Conservation (phyloP, 805 yeast species). For the Ogataea saltuana region DNA sequence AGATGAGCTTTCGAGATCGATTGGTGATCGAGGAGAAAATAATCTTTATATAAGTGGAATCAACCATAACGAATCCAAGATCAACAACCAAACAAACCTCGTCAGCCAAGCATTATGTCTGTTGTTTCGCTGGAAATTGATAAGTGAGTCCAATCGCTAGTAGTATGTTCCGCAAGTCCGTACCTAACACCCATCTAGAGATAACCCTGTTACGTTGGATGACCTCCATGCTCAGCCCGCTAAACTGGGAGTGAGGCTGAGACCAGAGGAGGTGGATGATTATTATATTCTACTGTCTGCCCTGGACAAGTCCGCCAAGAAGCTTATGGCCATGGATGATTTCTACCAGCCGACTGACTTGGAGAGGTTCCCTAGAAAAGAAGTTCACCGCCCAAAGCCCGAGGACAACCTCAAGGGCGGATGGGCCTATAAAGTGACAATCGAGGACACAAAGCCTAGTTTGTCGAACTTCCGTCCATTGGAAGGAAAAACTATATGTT, state of each 20-base stretch:
- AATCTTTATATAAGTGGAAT: constrained; percentile 3
- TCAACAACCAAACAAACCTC: neutral
- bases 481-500: constrained; percentile 33
- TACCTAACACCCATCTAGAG: constrained; percentile 13
- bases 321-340: constrained; percentile 33
- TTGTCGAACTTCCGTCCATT: constrained; percentile 35
- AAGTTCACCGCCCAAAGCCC: constrained; percentile 27
- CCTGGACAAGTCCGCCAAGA: constrained; percentile 31
- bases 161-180: neutral
- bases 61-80: too few relatives aligned
- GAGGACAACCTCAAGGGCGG: constrained; percentile 34
- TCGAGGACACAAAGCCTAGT: constrained; percentile 30
- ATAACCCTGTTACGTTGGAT: constrained; percentile 29
- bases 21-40: neutral
- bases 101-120: constrained; percentile 14
- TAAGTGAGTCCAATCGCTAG: constrained; percentile 12
- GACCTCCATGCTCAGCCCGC: constrained; percentile 27
- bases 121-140: constrained; percentile 24
- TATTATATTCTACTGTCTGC: constrained; percentile 31
- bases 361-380: constrained; percentile 36
- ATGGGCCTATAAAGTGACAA: constrained; percentile 32
- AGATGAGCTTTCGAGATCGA: neutral
- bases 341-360: constrained; percentile 33
- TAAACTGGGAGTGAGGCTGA: constrained; percentile 27
- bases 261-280: constrained; percentile 28